Evolutionary conservation across 2,329 filamentous ascomycete species (phyloP), one percentile per base, ranked within the genome.

Genomic region (Pseudocercospora pini-densiflorae): DNA sequence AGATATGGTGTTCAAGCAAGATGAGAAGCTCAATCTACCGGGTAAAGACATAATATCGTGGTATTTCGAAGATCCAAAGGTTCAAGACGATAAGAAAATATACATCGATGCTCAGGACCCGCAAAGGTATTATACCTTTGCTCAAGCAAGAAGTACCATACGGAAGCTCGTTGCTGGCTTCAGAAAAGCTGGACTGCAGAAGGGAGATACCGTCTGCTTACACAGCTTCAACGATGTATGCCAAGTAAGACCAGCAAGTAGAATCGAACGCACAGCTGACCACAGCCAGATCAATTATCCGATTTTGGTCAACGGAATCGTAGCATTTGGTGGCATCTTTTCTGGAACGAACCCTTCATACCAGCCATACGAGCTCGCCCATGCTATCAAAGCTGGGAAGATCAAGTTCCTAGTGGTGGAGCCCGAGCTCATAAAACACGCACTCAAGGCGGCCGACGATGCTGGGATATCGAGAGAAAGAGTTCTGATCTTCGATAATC

Each of bases 121-220:
- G 14, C 33, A 63, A 21, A 81, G 79, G 2, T 81, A 84, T 63
- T 71, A 73, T 59, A 84, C 81, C 8, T 81, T 79, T 58, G 79
- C 76, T 16, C 80, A 84, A 69, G 83, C 82, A 5, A 76, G 77
- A 45, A 75, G 55, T 4, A 72, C 82, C 6, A 77, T 86, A 47
- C 79, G 81, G 16, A 79, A 82, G 62, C 75, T 87, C 21, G 80
- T 82, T 47, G 84, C 83, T n/a, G 86, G 86, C 0, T 78, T 87
- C 54, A 77, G 76, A 24, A 79, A 77, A 21, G 78, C 80, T 43
- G 85, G 85, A 0, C 67, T 86, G 12, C 71, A 80, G 61, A 73
- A 76, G 24, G 85, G 84, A n/a, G 84, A 87, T 66, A 83, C 81
- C 61, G 81, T 87, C 14, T 82, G 82, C 54, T 78, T 87, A 45